These are phyloP conservation scores for Podila epigama DNA, from an alignment of 192 early-diverging fungal species.

Conservation along the genomic window DNA sequence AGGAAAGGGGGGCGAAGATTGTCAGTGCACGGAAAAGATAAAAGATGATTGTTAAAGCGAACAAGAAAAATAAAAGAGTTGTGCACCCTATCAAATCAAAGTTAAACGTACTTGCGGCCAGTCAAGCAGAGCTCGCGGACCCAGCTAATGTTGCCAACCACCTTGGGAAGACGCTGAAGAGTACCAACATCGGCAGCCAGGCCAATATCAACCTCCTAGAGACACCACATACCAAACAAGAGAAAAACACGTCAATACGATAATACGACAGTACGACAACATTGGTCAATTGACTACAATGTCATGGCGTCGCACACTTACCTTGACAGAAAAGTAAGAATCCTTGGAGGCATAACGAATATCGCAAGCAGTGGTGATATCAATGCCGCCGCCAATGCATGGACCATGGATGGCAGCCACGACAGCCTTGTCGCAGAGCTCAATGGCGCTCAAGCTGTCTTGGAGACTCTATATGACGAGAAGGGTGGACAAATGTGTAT, in stretches of 20 bases:
- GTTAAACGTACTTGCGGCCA: conserved; percentile 65
- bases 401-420: conserved; percentile 86
- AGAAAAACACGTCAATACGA: too few relatives aligned
- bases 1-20: too few relatives aligned
- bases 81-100: neutral
- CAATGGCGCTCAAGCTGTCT: conserved; percentile 78
- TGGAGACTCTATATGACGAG: conserved; percentile 54
- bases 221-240: too few relatives aligned
- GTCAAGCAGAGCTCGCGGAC: conserved; percentile 92
- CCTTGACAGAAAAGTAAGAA: conserved; percentile 85
- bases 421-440: conserved; percentile 87
- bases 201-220: conserved; percentile 89
- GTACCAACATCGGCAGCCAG: conserved; percentile 93
- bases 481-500: neutral
- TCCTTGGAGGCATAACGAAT: conserved; percentile 83
- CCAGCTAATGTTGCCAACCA: conserved; percentile 90
- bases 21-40: too few relatives aligned
- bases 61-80: neutral
- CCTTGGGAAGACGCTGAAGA: conserved; percentile 94
- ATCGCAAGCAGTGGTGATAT: conserved; percentile 92
- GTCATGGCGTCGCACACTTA: too few relatives aligned
- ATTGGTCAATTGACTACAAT: too few relatives aligned
- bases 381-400: conserved; percentile 89
- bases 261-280: too few relatives aligned
- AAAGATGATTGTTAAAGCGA: too few relatives aligned